These are phyloP conservation scores for Aspergillus mulundensis DNA, from an alignment of 495 filamentous ascomycete species.

Conservation along the genomic window DNA sequence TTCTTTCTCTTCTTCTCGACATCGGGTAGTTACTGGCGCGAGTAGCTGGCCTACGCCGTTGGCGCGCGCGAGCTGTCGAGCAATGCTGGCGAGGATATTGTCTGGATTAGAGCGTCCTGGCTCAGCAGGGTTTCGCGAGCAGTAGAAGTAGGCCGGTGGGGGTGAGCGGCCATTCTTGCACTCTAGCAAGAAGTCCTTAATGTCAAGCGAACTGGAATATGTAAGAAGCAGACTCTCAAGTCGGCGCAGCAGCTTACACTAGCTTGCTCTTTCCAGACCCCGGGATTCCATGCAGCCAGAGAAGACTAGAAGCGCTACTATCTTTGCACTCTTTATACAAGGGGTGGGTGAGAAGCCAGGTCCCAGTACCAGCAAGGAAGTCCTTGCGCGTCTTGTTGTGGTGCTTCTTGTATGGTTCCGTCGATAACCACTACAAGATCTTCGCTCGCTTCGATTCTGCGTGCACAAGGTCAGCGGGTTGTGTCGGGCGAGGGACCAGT, in stretches of 20 bases:
- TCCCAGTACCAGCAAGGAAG: no score
- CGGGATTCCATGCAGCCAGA: not conserved
- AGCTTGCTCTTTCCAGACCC: not conserved
- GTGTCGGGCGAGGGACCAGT: no score
- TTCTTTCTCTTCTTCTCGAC: not conserved
- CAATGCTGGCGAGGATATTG: conserved; percentile 24
- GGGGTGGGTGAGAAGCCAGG: not conserved
- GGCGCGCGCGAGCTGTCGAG: conserved; percentile 20
- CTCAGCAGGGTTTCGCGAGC: conserved; percentile 24
- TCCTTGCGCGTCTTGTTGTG: no score
- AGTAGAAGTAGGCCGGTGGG: conserved; percentile 23
- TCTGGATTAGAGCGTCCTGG: conserved; percentile 20
- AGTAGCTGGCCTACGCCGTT: not conserved
- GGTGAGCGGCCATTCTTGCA: not conserved
- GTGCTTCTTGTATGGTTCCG: no score
- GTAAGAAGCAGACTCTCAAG: no score
- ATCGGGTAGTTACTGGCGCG: not conserved
- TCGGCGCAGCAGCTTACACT: not conserved
- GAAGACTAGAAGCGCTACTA: not conserved
- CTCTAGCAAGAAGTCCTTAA: no score
- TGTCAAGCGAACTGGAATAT: no score
- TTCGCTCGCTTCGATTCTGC: no score
- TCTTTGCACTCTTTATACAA: not conserved
- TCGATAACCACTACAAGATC: no score
- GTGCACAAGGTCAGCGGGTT: no score